Percentiles rank a stretch among this genome's conserved stretches.
phyloP scores from a whole-genome alignment of 2,329 filamentous ascomycete genomes.

The Fusarium sp. region DNA sequence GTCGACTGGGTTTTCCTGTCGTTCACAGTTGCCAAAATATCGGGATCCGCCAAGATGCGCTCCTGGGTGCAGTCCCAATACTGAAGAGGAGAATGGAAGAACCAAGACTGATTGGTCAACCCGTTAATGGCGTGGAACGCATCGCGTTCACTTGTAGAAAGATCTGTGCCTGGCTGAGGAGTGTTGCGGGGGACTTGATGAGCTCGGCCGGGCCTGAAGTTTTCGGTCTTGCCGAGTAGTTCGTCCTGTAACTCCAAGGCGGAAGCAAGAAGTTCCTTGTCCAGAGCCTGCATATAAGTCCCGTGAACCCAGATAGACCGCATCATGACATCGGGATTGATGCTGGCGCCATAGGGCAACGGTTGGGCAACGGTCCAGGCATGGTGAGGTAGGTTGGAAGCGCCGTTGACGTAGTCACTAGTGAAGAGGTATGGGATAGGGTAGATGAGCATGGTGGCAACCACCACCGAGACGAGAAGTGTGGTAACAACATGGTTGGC shows the following conservation, averaged over 20 bases:
- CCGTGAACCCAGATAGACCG: slow-evolving; percentile 86
- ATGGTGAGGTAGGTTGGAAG: slow-evolving; percentile 80
- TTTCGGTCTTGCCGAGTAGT: slow-evolving; percentile 70
- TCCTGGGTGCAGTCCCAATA: slow-evolving; percentile 80
- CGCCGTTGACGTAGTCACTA: slow-evolving; percentile 76
- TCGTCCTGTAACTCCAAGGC: slow-evolving; percentile 78
- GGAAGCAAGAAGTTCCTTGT: slow-evolving; percentile 71
- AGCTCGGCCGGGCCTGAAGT: slow-evolving; percentile 63
- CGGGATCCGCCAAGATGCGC: slow-evolving; percentile 67
- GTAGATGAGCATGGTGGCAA: slow-evolving; percentile 78
- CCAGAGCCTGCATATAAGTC: slow-evolving; percentile 81
- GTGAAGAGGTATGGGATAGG: slow-evolving; percentile 81
- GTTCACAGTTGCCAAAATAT: slow-evolving; percentile 79
- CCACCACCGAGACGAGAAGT: slow-evolving; percentile 78
- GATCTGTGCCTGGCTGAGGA: slow-evolving; percentile 47
- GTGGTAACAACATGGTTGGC: slow-evolving; percentile 80
- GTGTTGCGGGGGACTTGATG: slow-evolving; percentile 43
- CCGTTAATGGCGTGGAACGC: slow-evolving; percentile 70
- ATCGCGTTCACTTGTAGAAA: slow-evolving; percentile 62
- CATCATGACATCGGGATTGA: slow-evolving; percentile 79
- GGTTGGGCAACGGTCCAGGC: slow-evolving; percentile 83
- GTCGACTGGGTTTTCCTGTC: slow-evolving; percentile 70
- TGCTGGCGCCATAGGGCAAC: slow-evolving; percentile 62
- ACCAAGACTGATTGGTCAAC: slow-evolving; percentile 74
- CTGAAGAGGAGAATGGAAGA: slow-evolving; percentile 84